These are phyloP conservation scores for Diaporthe ilicicola DNA, from an alignment of 2,329 filamentous ascomycete genomes.

Conservation along the genomic window DNA sequence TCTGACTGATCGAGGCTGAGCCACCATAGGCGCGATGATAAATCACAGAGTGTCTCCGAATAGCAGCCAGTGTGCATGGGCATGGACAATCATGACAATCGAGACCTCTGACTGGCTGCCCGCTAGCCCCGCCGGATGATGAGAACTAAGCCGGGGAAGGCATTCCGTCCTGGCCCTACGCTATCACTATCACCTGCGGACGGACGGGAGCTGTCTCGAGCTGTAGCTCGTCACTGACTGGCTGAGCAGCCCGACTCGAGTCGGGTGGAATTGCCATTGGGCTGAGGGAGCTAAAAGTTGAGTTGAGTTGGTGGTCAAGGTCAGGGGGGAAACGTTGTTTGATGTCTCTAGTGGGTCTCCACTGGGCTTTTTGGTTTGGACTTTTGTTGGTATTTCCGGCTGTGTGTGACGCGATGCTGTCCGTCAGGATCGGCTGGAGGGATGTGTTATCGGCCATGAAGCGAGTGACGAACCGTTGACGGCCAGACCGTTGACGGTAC, in stretches of 20 bases:
- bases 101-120: constrained; percentile 14
- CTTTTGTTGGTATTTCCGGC: neutral
- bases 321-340: constrained; percentile 10
- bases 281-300: neutral
- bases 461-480: neutral
- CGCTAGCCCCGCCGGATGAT: constrained; percentile 9
- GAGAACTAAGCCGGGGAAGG: constrained; percentile 22
- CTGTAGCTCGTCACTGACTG: neutral
- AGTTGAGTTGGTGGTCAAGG: neutral
- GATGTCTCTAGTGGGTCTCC: neutral
- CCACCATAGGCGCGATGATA: neutral
- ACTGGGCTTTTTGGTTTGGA: neutral
- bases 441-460: neutral
- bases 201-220: constrained; percentile 17
- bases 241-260: constrained; percentile 8
- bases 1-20: neutral
- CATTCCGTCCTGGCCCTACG: constrained; percentile 23
- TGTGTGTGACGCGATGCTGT: constrained; percentile 2
- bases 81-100: constrained; percentile 12
- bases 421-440: constrained; percentile 8
- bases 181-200: constrained; percentile 16
- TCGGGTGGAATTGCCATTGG: neutral
- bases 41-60: constrained; percentile 1
- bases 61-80: neutral
- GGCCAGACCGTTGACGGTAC: neutral